Percentiles rank a stretch among this genome's conserved stretches.
phyloP scores from a whole-genome alignment of 2,329 filamentous ascomycete genomes.

The Eutypa lata region DNA sequence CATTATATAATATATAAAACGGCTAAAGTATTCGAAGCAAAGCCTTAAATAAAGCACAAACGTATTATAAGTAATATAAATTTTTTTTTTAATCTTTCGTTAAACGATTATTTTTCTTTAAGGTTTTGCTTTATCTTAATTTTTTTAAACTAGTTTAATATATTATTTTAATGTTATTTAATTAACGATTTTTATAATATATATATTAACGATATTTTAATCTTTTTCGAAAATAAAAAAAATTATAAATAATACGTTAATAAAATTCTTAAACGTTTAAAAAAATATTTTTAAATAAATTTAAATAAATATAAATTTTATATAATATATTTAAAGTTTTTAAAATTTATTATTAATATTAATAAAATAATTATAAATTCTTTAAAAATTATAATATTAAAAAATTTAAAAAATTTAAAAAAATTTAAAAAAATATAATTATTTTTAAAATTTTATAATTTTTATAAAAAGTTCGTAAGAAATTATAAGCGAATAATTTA shows the following conservation, averaged over 20 bases:
- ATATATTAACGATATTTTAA: slow-evolving; percentile 6
- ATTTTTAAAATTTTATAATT: slow-evolving; percentile 5
- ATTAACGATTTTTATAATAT: too few species aligned
- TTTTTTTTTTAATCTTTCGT: too few species aligned
- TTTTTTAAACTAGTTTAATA: too few species aligned
- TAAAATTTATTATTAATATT: neutral
- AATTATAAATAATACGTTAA: neutral
- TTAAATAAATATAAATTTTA: slow-evolving; percentile 4
- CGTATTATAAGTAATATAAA: too few species aligned
- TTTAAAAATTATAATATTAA: neutral
- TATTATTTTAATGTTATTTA: too few species aligned
- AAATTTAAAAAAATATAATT: slow-evolving; percentile 1
- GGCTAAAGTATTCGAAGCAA: too few species aligned
- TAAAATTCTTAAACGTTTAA: neutral
- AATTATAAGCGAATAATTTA: neutral
- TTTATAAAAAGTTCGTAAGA: slow-evolving; percentile 1
- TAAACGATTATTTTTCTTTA: too few species aligned
- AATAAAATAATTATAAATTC: neutral
- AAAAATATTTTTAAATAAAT: neutral
- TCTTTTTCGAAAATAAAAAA: slow-evolving; percentile 1
- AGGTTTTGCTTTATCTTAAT: too few species aligned
- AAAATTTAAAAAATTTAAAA: neutral
- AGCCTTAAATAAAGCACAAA: too few species aligned
- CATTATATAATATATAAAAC: too few species aligned
- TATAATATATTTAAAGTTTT: neutral